Evolutionary conservation across 2,329 filamentous ascomycete genomes (phyloP), one percentile per base, ranked within the genome.

Genomic region (Venturia pyrina): DNA sequence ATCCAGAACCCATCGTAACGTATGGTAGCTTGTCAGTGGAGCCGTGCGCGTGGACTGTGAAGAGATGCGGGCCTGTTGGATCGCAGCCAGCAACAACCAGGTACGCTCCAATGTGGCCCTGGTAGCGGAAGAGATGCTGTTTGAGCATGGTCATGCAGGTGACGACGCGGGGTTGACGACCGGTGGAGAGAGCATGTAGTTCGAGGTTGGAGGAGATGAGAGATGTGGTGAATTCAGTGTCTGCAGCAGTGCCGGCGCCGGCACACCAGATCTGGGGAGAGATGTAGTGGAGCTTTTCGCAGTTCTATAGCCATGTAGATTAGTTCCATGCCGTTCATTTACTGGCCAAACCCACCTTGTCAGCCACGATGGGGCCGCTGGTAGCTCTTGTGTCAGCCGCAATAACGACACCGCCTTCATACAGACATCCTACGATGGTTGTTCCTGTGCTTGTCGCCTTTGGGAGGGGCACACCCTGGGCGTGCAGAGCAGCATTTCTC

Each of bases 101-200:
- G 79, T 99, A 99, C 69, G 95, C 95, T 72, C 96, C 95, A 72
- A 99, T 96, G 81, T 99, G 86, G 71, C 95, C 95, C 78, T 99
- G 95, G 83, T 99, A 91, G 73, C 90, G 88, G 89, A 99, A 99
- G 69, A 99, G 90, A 78, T 99, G 95, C 81, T 99, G 95, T 84
- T 99, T 99, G 70, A 99, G 88, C 83, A 99, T 89, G 63, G 95
- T 99, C 95, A 99, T 99, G 84, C 93, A 96, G 69, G 95, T 99
- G 71, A 97, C 93, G 72, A 99, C 96, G 76, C 95, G 92, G 68
- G 95, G 93, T 79, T 95, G 92, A 77, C 95, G 93, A 78, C 93
- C 93, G 40, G 95, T 98, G 66, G 92, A 97, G 73, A 99, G 89
- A 65, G 93, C 86, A 83, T 99, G 95, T 68, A 99, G 88, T 82